A percentile compares a stretch with the other conserved stretches of the same genome.
These are phyloP conservation scores for Citrus inodora DNA, from an alignment of 345 rosid species.

Conservation along the genomic window DNA sequence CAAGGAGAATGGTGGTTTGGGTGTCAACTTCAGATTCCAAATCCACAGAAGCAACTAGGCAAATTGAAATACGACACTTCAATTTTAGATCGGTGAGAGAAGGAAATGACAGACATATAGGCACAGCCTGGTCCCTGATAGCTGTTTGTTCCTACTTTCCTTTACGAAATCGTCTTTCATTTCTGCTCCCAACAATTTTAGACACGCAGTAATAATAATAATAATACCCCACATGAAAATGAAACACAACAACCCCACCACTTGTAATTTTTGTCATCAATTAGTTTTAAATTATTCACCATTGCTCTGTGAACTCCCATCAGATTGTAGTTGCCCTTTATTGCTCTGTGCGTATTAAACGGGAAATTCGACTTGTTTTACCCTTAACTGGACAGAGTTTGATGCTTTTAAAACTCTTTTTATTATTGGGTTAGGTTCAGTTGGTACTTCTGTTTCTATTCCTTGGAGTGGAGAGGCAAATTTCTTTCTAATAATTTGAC, in stretches of 20 bases:
- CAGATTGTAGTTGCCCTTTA: neutral
- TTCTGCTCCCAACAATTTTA: neutral
- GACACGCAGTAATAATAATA: neutral
- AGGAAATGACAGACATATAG: neutral
- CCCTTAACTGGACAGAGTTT: neutral
- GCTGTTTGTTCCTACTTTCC: neutral
- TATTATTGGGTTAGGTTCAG: neutral
- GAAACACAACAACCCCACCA: neutral
- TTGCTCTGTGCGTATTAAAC: neutral
- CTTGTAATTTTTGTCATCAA: neutral
- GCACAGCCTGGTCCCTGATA: conserved; percentile 25
- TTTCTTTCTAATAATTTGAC: too few relatives aligned
- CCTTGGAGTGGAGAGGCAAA: too few relatives aligned
- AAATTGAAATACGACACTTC: conserved; percentile 11
- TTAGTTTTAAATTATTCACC: neutral
- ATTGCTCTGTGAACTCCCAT: neutral
- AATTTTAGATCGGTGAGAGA: neutral
- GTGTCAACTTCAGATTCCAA: conserved; percentile 9
- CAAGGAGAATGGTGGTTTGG: neutral
- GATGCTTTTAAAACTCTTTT: neutral
- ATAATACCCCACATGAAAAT: neutral
- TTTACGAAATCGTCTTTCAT: neutral
- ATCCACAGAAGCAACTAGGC: neutral
- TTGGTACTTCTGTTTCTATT: neutral
- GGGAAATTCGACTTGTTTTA: neutral